Evolutionary conservation across 2,329 filamentous ascomycete genomes (phyloP), one percentile per base, ranked within the genome.

Genomic region (Fusarium nisikadoi): DNA sequence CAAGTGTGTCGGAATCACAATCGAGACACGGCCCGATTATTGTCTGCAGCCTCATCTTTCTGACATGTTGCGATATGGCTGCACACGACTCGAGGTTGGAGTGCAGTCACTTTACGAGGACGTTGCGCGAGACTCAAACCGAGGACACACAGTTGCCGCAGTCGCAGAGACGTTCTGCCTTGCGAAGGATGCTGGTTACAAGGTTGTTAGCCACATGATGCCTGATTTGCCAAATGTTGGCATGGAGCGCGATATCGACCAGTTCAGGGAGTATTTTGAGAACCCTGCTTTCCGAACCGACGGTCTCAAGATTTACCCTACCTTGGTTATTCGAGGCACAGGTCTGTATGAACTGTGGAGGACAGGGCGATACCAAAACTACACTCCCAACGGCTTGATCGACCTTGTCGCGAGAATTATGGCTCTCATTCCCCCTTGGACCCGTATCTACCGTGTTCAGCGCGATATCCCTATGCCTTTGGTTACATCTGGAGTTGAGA

Each of bases 161-260:
- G 96, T 99, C 1, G 95, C 94, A 35, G 95, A 99, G 83, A 99
- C 96, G 0, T 99, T 99, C 80, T 97, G 93, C 75, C 87, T 98
- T n/a, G 91, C 96, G 71, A 99, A 99, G 83, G 97, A 99, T 81
- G 94, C 97, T 10, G 96, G 96, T 2, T 99, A 97, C 88, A 99
- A 99, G 82, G 96, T 99, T 2, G 96, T 99, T 70, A 97, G 94
- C 74, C 96, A 99, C 83, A 99, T 99, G 96, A 99, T 99, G 96
- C 96, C 96, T 3, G 96, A 99, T 80, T 84, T 99, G 52, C 96
- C 96, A 7, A 99, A 99, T 77, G 96, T 99, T 5, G 96, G 96
- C 62, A 97, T 98, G 93, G 97, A 99, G 83, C 92, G 96, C 77
- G 96, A 99, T 80, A 86, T 99, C 46, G 95, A 97, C 79, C 96